Base-by-base conservation (phyloP, 768 basidiomycete genomes). In the Lentinula guzmanii region DNA sequence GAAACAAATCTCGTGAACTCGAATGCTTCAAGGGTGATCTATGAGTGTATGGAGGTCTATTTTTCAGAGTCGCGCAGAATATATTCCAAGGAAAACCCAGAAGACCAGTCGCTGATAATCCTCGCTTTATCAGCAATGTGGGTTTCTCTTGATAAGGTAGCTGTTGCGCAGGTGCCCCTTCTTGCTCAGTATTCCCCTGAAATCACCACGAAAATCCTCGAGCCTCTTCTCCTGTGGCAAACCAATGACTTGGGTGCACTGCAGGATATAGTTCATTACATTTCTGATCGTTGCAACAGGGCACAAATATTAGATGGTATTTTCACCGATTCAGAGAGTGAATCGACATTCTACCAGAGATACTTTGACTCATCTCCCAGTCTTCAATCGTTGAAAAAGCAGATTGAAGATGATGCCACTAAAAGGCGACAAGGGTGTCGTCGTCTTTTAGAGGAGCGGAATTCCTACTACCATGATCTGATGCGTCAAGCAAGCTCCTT, bases 61-160 rank as follows among this genome's bases (percentile, higher is more conserved):
- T 65, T 67, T 4, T 59, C 63, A 0, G 59, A 66, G 0, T 73
- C 79, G 0, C 33, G 52, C 24, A 34, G n/a, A 0, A 57, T 65
- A 6, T 79, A 78, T 53, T 35, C 52, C 8, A 53, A 57, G 13
- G 62, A 64, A 21, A 78, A 72, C 48, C 75, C 79, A 7, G 78
- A 81, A 61, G 65, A 70, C 34, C 42, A 70, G 4, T 82, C 81
- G 0, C 58, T 76, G 2, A 78, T 84, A 74, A 63, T 83, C 45
- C 66, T 84, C 51, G 77, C 77, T 4, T 61, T 77, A 35, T 65
- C 82, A 24, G 76, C 81, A 35, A 70, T 84, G 16, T 84, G 83
- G 82, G 70, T 79, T 1, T 78, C 75, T 0, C 68, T 83, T 5
- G 82, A 84, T 63, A 71, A 63, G 28, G 35, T 77, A 13, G 71